phyloP scores from a whole-genome alignment of 1,139 yeast species.

The Candida buenavistaensis region DNA sequence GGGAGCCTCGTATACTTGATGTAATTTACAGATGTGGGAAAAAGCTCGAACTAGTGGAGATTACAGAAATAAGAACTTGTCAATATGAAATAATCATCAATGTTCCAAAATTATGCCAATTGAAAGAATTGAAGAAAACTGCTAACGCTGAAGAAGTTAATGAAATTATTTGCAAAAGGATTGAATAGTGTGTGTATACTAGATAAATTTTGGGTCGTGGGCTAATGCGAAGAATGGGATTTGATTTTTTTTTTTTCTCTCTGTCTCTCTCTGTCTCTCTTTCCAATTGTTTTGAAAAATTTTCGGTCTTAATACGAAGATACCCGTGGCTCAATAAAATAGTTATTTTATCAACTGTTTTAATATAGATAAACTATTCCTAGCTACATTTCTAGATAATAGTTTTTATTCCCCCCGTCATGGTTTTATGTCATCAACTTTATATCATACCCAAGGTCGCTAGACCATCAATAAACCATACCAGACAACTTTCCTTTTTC shows the following conservation, averaged over 20 bases:
- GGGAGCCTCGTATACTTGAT: slow-evolving; percentile 59
- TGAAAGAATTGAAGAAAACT: slow-evolving; percentile 49
- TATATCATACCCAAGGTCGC: background rate
- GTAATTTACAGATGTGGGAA: slow-evolving; percentile 69
- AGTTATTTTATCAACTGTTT: too few species aligned
- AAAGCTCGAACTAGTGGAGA: slow-evolving; percentile 37
- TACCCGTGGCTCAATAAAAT: too few species aligned
- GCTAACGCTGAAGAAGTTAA: slow-evolving; percentile 32
- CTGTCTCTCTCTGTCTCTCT: too few species aligned
- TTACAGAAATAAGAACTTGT: slow-evolving; percentile 72
- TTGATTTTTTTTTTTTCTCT: background rate
- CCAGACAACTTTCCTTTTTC: slow-evolving; percentile 31
- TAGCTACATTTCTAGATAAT: too few species aligned
- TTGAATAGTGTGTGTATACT: slow-evolving; percentile 25
- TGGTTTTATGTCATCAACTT: background rate
- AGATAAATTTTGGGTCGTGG: background rate
- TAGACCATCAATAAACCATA: slow-evolving; percentile 3
- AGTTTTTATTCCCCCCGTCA: too few species aligned
- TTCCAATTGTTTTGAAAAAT: too few species aligned
- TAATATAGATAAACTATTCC: too few species aligned
- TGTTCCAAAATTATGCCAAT: slow-evolving; percentile 58
- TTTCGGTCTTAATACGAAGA: too few species aligned
- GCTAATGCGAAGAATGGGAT: background rate
- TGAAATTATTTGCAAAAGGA: slow-evolving; percentile 43
- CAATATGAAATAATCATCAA: slow-evolving; percentile 61